Evolutionary conservation across 352 stramenopile species (phyloP).

Genomic region (Albugo laibachii): DNA sequence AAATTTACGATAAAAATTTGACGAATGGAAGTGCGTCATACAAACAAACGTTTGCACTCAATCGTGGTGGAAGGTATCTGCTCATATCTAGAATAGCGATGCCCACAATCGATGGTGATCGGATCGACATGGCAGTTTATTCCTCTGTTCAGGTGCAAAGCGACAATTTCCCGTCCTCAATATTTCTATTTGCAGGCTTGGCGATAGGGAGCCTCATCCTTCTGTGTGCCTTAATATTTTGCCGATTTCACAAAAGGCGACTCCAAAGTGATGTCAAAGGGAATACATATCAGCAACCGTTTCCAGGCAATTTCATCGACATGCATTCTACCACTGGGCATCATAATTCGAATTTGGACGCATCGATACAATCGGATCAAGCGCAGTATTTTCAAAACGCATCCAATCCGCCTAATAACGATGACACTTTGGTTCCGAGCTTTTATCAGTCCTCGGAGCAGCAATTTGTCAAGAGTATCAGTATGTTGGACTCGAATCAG

Average conservation of each 20-base stretch:
- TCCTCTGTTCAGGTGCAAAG: slow-evolving; percentile 39
- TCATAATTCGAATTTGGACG: too few species aligned
- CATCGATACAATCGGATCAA: too few species aligned
- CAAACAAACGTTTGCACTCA: not conserved
- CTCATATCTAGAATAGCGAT: slow-evolving; percentile 55
- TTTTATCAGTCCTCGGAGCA: too few species aligned
- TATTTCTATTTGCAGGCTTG: slow-evolving; percentile 56
- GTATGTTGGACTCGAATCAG: too few species aligned
- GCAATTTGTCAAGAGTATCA: too few species aligned
- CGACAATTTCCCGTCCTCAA: slow-evolving; percentile 18
- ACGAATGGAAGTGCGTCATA: slow-evolving; percentile 31
- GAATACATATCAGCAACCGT: too few species aligned
- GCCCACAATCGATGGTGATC: slow-evolving; percentile 44
- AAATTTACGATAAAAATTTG: slow-evolving; percentile 37
- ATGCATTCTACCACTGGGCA: too few species aligned
- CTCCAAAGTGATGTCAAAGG: too few species aligned
- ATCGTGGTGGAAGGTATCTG: slow-evolving; percentile 13
- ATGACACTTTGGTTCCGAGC: too few species aligned
- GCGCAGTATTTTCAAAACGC: too few species aligned
- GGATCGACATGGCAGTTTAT: slow-evolving; percentile 70
- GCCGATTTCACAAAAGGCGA: slow-evolving; percentile 39
- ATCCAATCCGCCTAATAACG: too few species aligned
- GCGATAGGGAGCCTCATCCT: slow-evolving; percentile 46
- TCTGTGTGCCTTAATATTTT: slow-evolving; percentile 41
- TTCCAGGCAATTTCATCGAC: too few species aligned